Base-by-base conservation (phyloP, 495 filamentous ascomycete genomes). In the Penicillium coffeae region DNA sequence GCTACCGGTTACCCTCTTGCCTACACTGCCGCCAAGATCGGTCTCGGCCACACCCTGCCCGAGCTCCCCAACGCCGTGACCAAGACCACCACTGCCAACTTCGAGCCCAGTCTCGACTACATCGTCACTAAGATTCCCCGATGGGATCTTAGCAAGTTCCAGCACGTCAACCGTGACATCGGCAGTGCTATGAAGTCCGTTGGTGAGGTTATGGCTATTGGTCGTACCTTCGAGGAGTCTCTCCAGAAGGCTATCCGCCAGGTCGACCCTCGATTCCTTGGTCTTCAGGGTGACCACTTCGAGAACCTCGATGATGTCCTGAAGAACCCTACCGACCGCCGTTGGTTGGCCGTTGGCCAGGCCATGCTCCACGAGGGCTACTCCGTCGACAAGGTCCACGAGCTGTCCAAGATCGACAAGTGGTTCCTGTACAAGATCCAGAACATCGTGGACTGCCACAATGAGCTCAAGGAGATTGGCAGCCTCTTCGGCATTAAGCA, bases 381-480 rank as follows among this genome's bases (percentile, higher is more conserved):
- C 75, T 83, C 89, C 12, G 88, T 96, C 21, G 92, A 96, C 46
- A 81, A 79, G 54, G 74, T 97, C 16, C 90, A 96, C 58, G 90
- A 97, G 42, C 73, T 98, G 57, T 91, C 88, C 68, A 96, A 95
- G 77, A 98, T 98, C 62, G 92, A 96, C 68, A 95, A 93, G 68
- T 96, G 93, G 93, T 98, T 98, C 77, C 73, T 98, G 62, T 82
- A 95, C 80, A 98, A 98, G 79, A 83, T 98, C 41, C 82, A 95
- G 71, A 96, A 96, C 66, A 87, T 98, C 57, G 93, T 94, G 19
- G 82, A 96, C 64, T 90, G 86, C 67, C 85, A 88, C 45, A 83
- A 80, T 55, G 87, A 96, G 64, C 81, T 98, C 42, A 83, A 94
- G 71, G 84, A 89, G 35, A 80, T 95, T 49, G 92, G 93, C 41